Evolutionary conservation across 305 asterid genomes (phyloP).

Genomic region (Fraxinus greggii): DNA sequence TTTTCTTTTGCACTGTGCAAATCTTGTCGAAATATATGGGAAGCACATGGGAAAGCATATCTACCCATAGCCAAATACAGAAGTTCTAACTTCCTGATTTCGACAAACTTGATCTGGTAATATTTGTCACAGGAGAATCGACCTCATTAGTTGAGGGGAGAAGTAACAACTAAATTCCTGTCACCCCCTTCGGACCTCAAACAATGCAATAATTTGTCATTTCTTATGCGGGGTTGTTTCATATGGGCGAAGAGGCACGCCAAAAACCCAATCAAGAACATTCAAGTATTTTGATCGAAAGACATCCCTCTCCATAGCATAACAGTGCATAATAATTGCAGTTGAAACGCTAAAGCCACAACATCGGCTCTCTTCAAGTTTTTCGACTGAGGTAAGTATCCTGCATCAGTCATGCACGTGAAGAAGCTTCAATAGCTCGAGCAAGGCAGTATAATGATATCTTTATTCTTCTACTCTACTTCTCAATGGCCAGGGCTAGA

Average conservation of each 20-base stretch:
- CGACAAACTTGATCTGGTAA: too few relatives aligned
- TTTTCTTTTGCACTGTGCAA: background rate
- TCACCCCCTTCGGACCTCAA: background rate
- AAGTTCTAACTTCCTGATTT: background rate
- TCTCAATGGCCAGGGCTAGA: conserved; percentile 82
- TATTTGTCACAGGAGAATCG: background rate
- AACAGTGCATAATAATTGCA: conserved; percentile 93
- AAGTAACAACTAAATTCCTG: background rate
- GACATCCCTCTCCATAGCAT: conserved; percentile 94
- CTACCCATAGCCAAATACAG: background rate
- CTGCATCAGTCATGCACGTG: conserved; percentile 69
- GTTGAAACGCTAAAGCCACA: conserved; percentile 74
- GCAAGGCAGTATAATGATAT: conserved; percentile 93
- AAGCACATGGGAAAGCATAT: background rate
- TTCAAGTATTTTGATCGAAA: conserved; percentile 88
- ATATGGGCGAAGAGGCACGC: conserved; percentile 81
- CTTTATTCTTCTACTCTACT: conserved; percentile 91
- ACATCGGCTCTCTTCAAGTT: conserved; percentile 77
- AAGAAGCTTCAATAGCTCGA: conserved; percentile 90
- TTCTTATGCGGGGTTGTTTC: conserved; percentile 63
- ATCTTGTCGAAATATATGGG: background rate
- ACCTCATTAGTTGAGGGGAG: background rate
- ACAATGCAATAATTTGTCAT: conserved; percentile 1
- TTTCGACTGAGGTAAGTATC: conserved; percentile 60
- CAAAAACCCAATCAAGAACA: conserved; percentile 99